Conservation (phyloP, 2,329 filamentous ascomycete species). For the Colletotrichum musicola region DNA sequence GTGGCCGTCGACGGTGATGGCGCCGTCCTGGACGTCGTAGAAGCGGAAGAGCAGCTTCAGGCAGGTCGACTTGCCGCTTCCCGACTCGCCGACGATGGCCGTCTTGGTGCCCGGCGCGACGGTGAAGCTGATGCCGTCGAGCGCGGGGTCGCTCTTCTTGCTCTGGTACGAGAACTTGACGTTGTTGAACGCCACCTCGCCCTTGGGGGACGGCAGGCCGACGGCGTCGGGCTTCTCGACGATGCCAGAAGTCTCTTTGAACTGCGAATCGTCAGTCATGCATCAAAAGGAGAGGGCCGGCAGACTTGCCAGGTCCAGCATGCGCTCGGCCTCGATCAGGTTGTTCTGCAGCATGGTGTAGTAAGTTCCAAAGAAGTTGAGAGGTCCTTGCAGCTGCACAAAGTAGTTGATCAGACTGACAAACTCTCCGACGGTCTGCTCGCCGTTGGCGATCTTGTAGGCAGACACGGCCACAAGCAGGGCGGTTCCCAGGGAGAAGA, state of each 20-base stretch:
- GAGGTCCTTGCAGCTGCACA: conserved; percentile 70
- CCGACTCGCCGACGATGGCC: conserved; percentile 60
- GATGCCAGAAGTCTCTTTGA: conserved; percentile 58
- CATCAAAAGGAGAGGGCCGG: accelerated
- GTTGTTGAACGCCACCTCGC: conserved; percentile 56
- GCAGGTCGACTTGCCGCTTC: conserved; percentile 62
- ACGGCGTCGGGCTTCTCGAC: conserved; percentile 56
- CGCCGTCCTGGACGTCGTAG: conserved; percentile 61
- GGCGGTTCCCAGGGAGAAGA: conserved; percentile 72
- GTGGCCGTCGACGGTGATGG: conserved; percentile 60
- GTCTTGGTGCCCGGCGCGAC: conserved; percentile 59
- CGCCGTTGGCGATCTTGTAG: conserved; percentile 69
- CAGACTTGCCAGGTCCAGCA: conserved; percentile 55
- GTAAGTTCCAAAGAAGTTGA: conserved; percentile 70
- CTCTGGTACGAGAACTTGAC: conserved; percentile 59
- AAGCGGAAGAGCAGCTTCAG: conserved; percentile 64
- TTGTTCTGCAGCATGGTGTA: conserved; percentile 61
- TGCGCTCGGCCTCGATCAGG: conserved; percentile 59
- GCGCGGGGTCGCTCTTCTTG: conserved; percentile 50
- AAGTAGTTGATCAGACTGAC: conserved; percentile 70
- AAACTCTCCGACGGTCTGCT: conserved; percentile 68
- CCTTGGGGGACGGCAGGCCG: conserved; percentile 47
- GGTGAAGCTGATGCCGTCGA: conserved; percentile 56
- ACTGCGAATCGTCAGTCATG: conserved; percentile 45
- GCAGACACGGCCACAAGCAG: conserved; percentile 72